These are phyloP conservation scores for Trichophaea hybrida DNA, from an alignment of 2,329 filamentous ascomycete species.

Conservation along the genomic window DNA sequence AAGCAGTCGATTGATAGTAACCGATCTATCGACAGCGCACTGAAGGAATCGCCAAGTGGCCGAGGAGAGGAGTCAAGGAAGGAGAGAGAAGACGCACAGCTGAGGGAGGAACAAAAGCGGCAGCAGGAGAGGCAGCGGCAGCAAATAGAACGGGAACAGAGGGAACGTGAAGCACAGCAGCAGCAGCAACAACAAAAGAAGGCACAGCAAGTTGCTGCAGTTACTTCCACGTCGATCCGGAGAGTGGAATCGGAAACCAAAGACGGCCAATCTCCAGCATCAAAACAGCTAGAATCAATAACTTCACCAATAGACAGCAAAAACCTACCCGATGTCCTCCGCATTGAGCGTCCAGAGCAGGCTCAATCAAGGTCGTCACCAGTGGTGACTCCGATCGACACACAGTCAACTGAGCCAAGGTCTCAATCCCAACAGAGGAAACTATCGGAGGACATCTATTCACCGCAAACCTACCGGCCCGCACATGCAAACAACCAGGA, in stretches of 20 bases:
- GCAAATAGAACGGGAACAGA: conserved; percentile 18
- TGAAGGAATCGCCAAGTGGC: conserved; percentile 13
- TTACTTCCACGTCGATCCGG: conserved; percentile 26
- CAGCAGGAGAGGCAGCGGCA: conserved; percentile 24
- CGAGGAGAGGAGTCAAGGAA: conserved; percentile 12
- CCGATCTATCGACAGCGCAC: conserved; percentile 17
- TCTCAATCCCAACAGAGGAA: neutral
- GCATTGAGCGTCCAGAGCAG: neutral
- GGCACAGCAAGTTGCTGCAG: conserved; percentile 27
- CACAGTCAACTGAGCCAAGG: neutral
- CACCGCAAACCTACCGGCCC: conserved; percentile 12
- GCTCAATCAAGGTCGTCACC: neutral
- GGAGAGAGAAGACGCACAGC: conserved; percentile 3
- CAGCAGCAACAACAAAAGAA: conserved; percentile 28
- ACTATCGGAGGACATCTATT: conserved; percentile 8
- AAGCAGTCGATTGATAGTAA: conserved; percentile 19
- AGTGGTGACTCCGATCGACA: neutral
- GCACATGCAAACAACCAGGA: conserved; percentile 15
- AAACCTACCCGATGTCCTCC: neutral
- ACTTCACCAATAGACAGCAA: neutral
- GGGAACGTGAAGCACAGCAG: conserved; percentile 34
- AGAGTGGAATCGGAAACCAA: conserved; percentile 26
- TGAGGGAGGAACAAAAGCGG: conserved; percentile 11
- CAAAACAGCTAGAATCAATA: neutral
- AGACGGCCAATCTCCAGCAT: neutral